phyloP scores from a whole-genome alignment of 148 eudicot genomes.

The Rhododendron ferrugineum region DNA sequence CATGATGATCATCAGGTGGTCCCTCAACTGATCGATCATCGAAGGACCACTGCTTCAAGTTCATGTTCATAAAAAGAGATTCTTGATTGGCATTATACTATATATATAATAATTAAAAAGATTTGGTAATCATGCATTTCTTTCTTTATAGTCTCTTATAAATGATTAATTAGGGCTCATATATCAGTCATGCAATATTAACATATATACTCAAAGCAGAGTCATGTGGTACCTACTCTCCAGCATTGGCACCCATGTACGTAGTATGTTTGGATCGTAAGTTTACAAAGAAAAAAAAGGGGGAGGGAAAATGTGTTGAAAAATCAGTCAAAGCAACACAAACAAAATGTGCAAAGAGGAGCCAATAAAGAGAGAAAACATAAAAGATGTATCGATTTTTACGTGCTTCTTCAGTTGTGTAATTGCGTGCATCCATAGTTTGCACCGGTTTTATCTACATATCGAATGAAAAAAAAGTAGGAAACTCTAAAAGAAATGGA shows the following conservation, averaged over 20 bases:
- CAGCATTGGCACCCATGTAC: not conserved
- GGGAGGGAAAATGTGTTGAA: not conserved
- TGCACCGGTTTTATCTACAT: not conserved
- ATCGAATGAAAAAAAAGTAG: too few species aligned
- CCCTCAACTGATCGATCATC: not conserved
- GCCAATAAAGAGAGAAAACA: not conserved
- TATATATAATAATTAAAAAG: not conserved
- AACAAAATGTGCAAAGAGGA: not conserved
- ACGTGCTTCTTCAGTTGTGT: not conserved
- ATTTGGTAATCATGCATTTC: not conserved
- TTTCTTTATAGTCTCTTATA: not conserved
- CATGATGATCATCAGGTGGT: not conserved
- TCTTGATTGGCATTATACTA: not conserved
- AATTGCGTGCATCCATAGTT: not conserved
- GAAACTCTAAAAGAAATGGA: too few species aligned
- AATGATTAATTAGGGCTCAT: not conserved
- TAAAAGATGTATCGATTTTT: not conserved
- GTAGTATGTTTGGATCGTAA: not conserved
- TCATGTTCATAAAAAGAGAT: not conserved
- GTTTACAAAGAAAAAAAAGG: not conserved
- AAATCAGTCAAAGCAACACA: not conserved
- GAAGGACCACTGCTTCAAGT: not conserved
- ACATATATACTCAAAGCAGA: not conserved
- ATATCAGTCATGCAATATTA: not conserved
- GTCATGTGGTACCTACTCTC: not conserved